Conservation (phyloP, 441 rosid species). For the Croton setiger region DNA sequence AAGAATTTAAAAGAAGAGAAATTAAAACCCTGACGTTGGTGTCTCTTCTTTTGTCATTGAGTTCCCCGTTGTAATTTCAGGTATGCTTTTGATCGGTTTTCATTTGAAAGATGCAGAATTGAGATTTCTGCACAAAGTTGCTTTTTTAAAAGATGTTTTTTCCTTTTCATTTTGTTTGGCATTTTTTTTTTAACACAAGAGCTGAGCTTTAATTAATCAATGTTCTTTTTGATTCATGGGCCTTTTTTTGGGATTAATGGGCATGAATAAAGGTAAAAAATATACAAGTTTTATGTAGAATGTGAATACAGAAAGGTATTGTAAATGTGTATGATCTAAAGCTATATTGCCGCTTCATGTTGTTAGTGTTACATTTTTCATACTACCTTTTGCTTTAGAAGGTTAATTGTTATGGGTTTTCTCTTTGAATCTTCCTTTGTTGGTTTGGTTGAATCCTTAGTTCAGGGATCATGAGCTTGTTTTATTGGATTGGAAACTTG, state of each 20-base stretch:
- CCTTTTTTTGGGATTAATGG: too few relatives aligned
- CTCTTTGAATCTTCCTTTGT: too few relatives aligned
- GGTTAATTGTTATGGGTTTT: too few relatives aligned
- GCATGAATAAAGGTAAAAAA: not conserved
- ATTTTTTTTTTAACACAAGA: not conserved
- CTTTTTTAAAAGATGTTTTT: not conserved
- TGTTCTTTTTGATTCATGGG: too few relatives aligned
- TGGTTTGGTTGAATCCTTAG: too few relatives aligned
- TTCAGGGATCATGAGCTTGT: too few relatives aligned
- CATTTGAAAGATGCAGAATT: not conserved
- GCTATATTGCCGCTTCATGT: not conserved
- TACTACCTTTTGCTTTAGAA: not conserved
- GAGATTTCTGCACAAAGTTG: constrained; percentile 4
- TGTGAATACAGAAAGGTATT: not conserved
- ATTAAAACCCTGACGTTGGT: not conserved
- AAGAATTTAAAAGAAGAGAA: not conserved
- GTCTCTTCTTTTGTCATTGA: constrained; percentile 9
- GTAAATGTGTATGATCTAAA: not conserved
- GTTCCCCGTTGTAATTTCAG: constrained; percentile 9
- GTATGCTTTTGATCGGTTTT: constrained; percentile 12
- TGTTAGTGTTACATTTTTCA: not conserved
- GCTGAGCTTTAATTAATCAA: not conserved
- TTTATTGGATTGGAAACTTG: too few relatives aligned
- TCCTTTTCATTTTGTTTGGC: not conserved
- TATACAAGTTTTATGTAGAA: not conserved